Evolutionary conservation across 2,329 filamentous ascomycete genomes (phyloP), one percentile per base, ranked within the genome.

Genomic region (Claviceps digitariae): DNA sequence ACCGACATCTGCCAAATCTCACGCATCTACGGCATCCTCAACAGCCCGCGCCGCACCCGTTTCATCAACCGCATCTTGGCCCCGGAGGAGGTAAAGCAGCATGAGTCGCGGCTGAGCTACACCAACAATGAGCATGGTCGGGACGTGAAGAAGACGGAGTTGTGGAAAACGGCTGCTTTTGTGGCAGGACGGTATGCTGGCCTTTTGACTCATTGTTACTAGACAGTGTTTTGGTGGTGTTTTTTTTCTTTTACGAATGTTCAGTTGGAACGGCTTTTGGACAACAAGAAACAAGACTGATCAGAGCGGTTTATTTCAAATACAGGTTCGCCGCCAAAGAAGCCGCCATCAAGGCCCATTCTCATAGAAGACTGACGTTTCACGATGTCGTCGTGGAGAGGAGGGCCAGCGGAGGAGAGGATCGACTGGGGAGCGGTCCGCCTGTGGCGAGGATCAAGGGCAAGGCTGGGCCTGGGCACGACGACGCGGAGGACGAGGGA

Each of bases 1-100:
- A 91, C 81, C 48, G 90, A 95, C 64, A 84, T 95, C 54, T 89
- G 87, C 66, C 75, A 76, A 54, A 77, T 89, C 54, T 68, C 75
- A 0, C 82, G 89, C 53, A 81, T 95, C 55, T 69, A 73, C 56
- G 65, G 67, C 21, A 72, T 90, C 51, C 66, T 91, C 51, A 66
- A 63, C 20, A 64, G 70, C 27, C 64, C 69, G 9, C 64, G 64
- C 41, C 71, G 69, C 1, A 52, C 57, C 5, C 70, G 70, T 31
- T 79, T 81, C 59, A 63, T 80, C 50, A 61, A 65, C 10, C 73
- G 74, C 53, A 61, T 82, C 50, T 65, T 82, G 25, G 66, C 71
- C 4, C 61, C 66, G 0, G 66, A 72, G 52, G 67, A 69, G 53
- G 50, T 59, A 4, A 53, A 51, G 34, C 56, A 49, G 17, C 57